A percentile compares a stretch with the other conserved stretches of the same genome.
These are phyloP conservation scores for Dispira simplex DNA, from an alignment of 192 early-diverging fungal species.

Conservation along the genomic window DNA sequence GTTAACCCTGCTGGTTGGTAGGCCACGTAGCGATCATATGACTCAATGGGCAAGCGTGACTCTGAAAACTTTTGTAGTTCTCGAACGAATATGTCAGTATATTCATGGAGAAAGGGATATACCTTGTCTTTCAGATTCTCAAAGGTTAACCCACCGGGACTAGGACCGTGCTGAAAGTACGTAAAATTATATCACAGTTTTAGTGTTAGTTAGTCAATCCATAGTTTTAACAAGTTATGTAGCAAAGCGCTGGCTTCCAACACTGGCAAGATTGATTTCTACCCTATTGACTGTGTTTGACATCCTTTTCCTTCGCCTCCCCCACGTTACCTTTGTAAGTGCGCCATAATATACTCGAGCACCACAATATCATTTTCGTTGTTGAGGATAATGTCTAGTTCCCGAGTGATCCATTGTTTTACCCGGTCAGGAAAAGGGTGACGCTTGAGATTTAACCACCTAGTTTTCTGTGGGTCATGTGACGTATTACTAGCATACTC, in stretches of 20 bases:
- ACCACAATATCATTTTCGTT: neutral
- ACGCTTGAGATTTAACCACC: neutral
- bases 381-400: neutral
- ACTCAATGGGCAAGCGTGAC: neutral
- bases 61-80: neutral
- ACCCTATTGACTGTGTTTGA: neutral
- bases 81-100: neutral
- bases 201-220: neutral
- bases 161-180: neutral
- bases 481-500: neutral
- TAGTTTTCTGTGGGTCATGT: neutral
- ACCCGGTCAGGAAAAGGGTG: neutral
- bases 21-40: neutral
- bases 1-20: neutral
- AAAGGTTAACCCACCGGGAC: neutral
- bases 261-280: no score
- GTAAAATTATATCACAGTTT: neutral
- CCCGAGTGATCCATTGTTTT: neutral
- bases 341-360: slow-evolving; percentile 7
- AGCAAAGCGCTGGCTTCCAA: neutral
- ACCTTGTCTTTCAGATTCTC: no score
- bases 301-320: no score
- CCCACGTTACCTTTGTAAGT: neutral
- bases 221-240: neutral
- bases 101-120: neutral